Conservation (phyloP, 2,329 filamentous ascomycete species). For the Penicillium sp. region DNA sequence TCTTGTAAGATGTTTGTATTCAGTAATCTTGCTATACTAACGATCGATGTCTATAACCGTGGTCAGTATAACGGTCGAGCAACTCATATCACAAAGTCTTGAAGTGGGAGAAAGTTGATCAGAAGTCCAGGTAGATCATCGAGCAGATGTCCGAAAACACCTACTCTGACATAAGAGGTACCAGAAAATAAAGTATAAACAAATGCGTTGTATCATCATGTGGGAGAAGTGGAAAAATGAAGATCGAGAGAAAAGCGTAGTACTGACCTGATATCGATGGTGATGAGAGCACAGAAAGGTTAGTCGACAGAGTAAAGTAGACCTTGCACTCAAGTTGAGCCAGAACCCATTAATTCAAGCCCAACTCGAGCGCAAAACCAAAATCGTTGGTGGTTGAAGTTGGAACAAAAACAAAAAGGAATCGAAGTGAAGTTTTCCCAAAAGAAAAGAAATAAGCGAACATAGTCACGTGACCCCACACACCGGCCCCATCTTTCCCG, state of each 20-base stretch:
- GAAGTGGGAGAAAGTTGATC: slow-evolving; percentile 43
- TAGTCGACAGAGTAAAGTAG: neutral
- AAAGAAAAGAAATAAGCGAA: slow-evolving; percentile 21
- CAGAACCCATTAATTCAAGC: slow-evolving; percentile 15
- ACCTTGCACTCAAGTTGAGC: slow-evolving; percentile 1
- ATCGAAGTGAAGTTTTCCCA: slow-evolving; percentile 12
- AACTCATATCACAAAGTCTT: slow-evolving; percentile 7
- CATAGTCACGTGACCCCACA: slow-evolving; percentile 34
- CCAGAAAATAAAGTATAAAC: slow-evolving; percentile 69
- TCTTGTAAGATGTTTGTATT: neutral
- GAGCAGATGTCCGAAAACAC: slow-evolving; percentile 48
- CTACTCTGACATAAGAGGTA: slow-evolving; percentile 92
- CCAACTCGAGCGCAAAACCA: slow-evolving; percentile 3
- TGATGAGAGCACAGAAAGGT: neutral
- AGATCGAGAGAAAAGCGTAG: slow-evolving; percentile 27
- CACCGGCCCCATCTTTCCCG: slow-evolving; percentile 16
- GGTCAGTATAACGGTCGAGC: slow-evolving; percentile 22
- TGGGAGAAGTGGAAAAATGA: slow-evolving; percentile 10
- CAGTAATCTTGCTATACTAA: neutral
- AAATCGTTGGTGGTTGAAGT: slow-evolving; percentile 2
- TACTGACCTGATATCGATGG: slow-evolving; percentile 28
- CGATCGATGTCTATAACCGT: slow-evolving; percentile 8
- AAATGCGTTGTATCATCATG: slow-evolving; percentile 68
- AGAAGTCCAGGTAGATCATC: slow-evolving; percentile 88
- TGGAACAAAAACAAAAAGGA: slow-evolving; percentile 6